Base-by-base conservation (phyloP, 1,284 basidiomycete species). In the Sparassis latifolia region DNA sequence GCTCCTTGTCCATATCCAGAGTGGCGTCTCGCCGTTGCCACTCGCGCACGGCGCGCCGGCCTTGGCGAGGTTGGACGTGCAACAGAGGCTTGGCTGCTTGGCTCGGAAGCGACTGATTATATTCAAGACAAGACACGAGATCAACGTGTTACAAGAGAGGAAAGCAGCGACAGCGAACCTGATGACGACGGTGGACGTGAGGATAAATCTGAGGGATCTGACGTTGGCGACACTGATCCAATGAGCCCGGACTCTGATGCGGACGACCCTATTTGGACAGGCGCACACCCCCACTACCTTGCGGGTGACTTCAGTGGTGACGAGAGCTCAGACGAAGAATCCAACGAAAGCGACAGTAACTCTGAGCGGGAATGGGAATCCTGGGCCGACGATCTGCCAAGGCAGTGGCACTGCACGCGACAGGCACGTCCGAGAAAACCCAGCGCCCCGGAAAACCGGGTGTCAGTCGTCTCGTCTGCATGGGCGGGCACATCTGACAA, bases 341-440 rank as follows among this genome's bases (percentile, higher is more conserved):
- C 64, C 3, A 67, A 67, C 27, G 69, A 66, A n/a, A 52, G 54
- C 32, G 62, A 62, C 3, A 66, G 66, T 10, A 69, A 66, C 10
- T 67, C 73, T 45, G 79, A 78, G 57, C 66, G 70, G n/a, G 80
- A 83, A 54, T 83, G 80, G 80, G 71, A 78, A 4, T 74, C 72
- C 4, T 83, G 80, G 80, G 67, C 69, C 58, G 70, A 69, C 6
- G 80, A 80, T 59, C 56, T 81, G 32, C 65, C 69, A 38, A 69
- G 78, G 4, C 77, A 77, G 33, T 48, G 51, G 20, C 42, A 53
- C 49, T 48, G 12, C 53, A 46, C 9, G 47, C 43, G 4, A 20
- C 20, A 20, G 27, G 37, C n/a, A 43, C 47, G 12, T 42, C 31
- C 37, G 47, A 49, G 29, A 39, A 32, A 30, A 41, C 42, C 10